A percentile compares a stretch with the other conserved stretches of the same genome.
Conservation (phyloP, 768 basidiomycete genomes). For the Trametes villosa region DNA sequence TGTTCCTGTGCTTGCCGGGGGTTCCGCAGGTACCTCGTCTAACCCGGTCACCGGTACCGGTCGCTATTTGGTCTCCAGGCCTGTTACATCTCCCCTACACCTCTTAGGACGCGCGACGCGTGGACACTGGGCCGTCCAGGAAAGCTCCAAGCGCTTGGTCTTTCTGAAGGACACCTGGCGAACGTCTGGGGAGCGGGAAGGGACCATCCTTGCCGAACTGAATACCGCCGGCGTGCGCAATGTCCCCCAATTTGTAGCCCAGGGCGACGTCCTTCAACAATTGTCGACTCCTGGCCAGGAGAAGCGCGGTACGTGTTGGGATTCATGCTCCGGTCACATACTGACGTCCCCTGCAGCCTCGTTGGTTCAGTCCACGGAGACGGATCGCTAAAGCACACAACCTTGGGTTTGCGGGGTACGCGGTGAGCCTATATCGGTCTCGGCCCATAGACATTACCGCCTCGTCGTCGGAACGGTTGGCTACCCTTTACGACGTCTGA, state of each 20-base stretch:
- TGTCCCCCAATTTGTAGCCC: not conserved
- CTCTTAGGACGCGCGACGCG: not conserved
- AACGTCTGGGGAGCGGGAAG: not conserved
- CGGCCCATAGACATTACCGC: constrained; percentile 4
- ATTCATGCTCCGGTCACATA: too few relatives aligned
- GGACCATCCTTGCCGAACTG: not conserved
- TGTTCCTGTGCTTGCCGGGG: not conserved
- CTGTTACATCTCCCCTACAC: constrained; percentile 6
- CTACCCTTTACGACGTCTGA: not conserved
- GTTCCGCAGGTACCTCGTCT: not conserved
- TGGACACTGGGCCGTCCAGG: constrained; percentile 16
- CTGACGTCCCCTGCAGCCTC: not conserved
- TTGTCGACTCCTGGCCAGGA: too few relatives aligned
- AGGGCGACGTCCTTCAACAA: not conserved
- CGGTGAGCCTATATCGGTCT: not conserved
- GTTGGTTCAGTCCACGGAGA: not conserved
- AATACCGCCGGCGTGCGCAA: not conserved
- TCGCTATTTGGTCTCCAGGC: constrained; percentile 9
- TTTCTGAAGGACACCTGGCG: constrained; percentile 20
- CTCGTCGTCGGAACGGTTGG: constrained; percentile 4
- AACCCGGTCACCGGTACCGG: not conserved
- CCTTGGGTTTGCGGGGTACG: not conserved
- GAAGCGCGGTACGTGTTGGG: not conserved
- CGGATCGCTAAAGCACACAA: not conserved
- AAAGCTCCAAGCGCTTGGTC: not conserved